Evolutionary conservation across 2,329 filamentous ascomycete species (phyloP).

Genomic region (Penicillium sp.): DNA sequence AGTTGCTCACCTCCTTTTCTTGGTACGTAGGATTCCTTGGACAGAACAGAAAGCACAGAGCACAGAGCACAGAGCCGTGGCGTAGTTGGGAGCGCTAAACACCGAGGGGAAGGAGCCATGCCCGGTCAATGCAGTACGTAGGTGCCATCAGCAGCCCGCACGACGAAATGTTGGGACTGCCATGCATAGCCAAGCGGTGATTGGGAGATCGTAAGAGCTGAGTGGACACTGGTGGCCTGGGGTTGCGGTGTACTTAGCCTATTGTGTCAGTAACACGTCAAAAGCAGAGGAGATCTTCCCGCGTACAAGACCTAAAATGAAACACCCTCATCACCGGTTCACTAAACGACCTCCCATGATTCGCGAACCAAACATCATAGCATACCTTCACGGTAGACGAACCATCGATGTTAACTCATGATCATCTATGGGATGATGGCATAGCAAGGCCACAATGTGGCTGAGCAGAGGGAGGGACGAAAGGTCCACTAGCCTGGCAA

Average conservation of each 20-base stretch:
- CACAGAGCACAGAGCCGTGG: too few relatives aligned
- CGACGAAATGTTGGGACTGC: background rate
- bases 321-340: background rate
- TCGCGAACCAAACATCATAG: background rate
- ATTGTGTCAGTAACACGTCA: background rate
- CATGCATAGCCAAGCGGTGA: background rate
- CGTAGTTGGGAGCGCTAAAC: background rate
- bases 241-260: background rate
- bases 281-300: background rate
- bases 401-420: background rate
- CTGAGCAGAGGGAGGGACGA: background rate
- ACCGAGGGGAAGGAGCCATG: background rate
- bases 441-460: background rate
- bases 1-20: conserved; percentile 1
- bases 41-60: too few relatives aligned
- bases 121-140: background rate
- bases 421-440: background rate
- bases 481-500: background rate
- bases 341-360: background rate
- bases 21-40: background rate
- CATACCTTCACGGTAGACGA: background rate
- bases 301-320: background rate
- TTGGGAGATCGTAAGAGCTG: background rate
- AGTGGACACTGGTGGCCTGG: background rate
- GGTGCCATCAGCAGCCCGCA: background rate